A percentile compares a stretch with the other conserved stretches of the same genome.
phyloP scores from a whole-genome alignment of 495 filamentous ascomycete genomes.

The Penicillium subrubescens region DNA sequence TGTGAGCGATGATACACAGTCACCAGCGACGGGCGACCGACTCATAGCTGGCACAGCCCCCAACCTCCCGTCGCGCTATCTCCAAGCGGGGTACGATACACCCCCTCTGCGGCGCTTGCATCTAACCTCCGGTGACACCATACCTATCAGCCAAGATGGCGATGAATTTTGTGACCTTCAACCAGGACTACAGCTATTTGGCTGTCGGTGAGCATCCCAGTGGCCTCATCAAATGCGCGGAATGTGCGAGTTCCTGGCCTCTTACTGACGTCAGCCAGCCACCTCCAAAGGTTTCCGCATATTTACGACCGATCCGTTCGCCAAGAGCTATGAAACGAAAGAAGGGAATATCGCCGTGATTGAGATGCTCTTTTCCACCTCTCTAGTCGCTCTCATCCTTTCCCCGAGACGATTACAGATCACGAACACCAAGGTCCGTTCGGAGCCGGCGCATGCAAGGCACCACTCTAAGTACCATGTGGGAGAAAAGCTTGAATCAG shows the following conservation, averaged over 20 bases:
- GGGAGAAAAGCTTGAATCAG: neutral
- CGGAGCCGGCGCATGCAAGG: conserved; percentile 6
- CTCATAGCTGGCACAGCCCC: conserved; percentile 23
- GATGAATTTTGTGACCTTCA: conserved; percentile 98
- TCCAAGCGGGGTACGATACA: conserved; percentile 32
- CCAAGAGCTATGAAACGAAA: conserved; percentile 87
- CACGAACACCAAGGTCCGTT: conserved; percentile 90
- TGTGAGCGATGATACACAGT: conserved; percentile 18
- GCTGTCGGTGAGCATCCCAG: conserved; percentile 72
- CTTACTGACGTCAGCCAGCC: conserved; percentile 52
- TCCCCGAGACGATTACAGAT: conserved; percentile 90
- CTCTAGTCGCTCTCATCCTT: conserved; percentile 88
- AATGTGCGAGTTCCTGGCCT: neutral
- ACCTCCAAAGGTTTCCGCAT: conserved; percentile 92
- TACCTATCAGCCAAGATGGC: conserved; percentile 47
- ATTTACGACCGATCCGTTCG: conserved; percentile 94
- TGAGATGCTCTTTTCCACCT: conserved; percentile 99
- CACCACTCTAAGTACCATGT: conserved; percentile 7
- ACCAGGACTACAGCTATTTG: conserved; percentile 96
- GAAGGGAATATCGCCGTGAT: conserved; percentile 92
- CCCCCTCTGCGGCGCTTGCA: conserved; percentile 20
- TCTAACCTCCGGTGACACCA: conserved; percentile 10
- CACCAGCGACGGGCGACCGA: conserved; percentile 27
- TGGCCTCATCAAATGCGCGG: neutral
- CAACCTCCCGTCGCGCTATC: conserved; percentile 4